phyloP scores from a whole-genome alignment of 2,329 filamentous ascomycete species.

The Colletotrichum neosansevieriae region DNA sequence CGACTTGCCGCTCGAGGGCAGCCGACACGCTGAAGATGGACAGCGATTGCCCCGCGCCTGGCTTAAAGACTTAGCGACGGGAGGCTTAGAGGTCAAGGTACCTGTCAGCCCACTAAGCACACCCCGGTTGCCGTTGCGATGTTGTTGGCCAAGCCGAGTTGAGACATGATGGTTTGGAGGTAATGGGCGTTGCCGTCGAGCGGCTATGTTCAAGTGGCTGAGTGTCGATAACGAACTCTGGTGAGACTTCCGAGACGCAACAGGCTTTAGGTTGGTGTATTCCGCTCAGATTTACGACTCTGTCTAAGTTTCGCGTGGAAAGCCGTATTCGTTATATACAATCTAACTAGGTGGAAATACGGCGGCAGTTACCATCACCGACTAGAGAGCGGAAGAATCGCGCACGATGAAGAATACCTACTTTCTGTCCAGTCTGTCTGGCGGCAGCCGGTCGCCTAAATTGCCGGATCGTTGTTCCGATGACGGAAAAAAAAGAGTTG shows the following conservation, averaged over 20 bases:
- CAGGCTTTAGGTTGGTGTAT: not conserved
- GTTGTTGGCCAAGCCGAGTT: conserved; percentile 30
- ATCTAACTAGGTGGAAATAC: not conserved
- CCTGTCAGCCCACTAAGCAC: conserved; percentile 39
- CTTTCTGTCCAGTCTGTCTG: not conserved
- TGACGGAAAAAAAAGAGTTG: not conserved
- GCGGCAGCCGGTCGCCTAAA: not conserved
- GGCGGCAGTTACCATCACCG: not conserved
- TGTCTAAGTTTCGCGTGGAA: not conserved
- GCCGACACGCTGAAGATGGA: conserved; percentile 53
- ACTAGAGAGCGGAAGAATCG: conserved; percentile 19
- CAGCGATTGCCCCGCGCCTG: conserved; percentile 52
- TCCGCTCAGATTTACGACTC: not conserved
- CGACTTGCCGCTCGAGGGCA: conserved; percentile 46
- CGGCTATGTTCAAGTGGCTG: conserved; percentile 3
- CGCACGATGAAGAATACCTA: conserved; percentile 13
- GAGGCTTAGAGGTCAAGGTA: not conserved
- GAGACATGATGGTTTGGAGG: conserved; percentile 24
- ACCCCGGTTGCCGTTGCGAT: conserved; percentile 37
- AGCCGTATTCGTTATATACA: conserved; percentile 2
- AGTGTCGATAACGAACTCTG: no score
- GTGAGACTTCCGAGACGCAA: not conserved
- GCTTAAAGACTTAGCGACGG: conserved; percentile 14
- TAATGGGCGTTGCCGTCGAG: not conserved
- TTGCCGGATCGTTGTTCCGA: not conserved